Conservation (phyloP, 1,284 basidiomycete species). For the Coniferiporia weirii region DNA sequence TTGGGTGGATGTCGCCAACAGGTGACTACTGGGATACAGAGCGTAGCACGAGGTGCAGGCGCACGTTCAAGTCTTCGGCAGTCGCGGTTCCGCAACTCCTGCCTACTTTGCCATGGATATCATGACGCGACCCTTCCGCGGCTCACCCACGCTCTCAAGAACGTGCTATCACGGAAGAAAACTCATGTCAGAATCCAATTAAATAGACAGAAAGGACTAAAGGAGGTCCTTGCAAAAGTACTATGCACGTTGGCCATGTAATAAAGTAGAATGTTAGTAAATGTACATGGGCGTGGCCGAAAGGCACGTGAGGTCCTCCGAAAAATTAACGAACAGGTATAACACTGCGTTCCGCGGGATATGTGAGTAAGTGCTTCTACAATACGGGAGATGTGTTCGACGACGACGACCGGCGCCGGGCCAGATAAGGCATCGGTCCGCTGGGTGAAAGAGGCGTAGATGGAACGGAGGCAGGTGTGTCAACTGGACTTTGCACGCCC, state of each 20-base stretch:
- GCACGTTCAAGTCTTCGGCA: background rate
- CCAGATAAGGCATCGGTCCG: slow-evolving; percentile 8
- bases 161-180: no score
- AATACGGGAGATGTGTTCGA: slow-evolving; percentile 8
- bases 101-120: background rate
- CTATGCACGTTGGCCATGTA: background rate
- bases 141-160: no score
- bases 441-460: slow-evolving; percentile 4
- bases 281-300: background rate
- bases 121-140: no score
- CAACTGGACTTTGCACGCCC: slow-evolving; percentile 1
- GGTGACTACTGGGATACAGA: background rate
- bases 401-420: slow-evolving; percentile 15
- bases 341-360: background rate
- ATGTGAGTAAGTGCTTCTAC: background rate
- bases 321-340: background rate
- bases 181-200: no score
- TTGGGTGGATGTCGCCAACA: background rate
- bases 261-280: background rate
- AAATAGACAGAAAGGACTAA: no score
- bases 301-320: background rate
- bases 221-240: no score
- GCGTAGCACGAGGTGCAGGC: background rate
- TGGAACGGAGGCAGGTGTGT: background rate
- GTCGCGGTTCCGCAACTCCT: background rate